phyloP scores from a whole-genome alignment of 169 alveolate genomes.

The Neospora caninum region DNA sequence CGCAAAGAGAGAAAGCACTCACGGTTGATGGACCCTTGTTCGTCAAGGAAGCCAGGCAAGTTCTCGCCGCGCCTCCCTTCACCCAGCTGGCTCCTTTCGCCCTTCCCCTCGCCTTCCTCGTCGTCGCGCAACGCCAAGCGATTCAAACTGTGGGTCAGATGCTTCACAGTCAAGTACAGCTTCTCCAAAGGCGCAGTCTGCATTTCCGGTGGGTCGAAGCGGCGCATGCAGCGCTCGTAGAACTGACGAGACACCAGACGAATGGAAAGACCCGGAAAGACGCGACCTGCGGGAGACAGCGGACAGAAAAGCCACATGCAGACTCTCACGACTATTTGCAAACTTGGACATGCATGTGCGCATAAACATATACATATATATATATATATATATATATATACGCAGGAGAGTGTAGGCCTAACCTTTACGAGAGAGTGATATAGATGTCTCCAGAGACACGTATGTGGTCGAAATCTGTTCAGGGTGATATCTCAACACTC shows the following conservation, averaged over 20 bases:
- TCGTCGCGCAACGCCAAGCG: neutral
- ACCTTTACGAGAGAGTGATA: neutral
- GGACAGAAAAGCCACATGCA: neutral
- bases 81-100: neutral
- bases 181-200: slow-evolving; percentile 77
- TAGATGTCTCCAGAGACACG: neutral
- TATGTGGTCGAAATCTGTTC: too few species aligned
- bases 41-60: too few species aligned
- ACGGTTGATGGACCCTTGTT: too few species aligned
- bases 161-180: slow-evolving; percentile 43
- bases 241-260: slow-evolving; percentile 70
- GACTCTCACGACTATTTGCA: neutral
- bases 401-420: neutral
- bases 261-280: slow-evolving; percentile 71
- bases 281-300: slow-evolving; percentile 64
- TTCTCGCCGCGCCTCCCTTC: too few species aligned
- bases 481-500: too few species aligned
- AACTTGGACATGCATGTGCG: too few species aligned
- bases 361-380: neutral
- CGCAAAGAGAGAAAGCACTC: too few species aligned
- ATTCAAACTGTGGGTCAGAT: slow-evolving; percentile 41
- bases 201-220: slow-evolving; percentile 76
- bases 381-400: neutral
- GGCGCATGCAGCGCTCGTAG: slow-evolving; percentile 65
- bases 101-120: neutral